Base-by-base conservation (phyloP, 139 green algal genomes). In the Chlorella vulgaris region DNA sequence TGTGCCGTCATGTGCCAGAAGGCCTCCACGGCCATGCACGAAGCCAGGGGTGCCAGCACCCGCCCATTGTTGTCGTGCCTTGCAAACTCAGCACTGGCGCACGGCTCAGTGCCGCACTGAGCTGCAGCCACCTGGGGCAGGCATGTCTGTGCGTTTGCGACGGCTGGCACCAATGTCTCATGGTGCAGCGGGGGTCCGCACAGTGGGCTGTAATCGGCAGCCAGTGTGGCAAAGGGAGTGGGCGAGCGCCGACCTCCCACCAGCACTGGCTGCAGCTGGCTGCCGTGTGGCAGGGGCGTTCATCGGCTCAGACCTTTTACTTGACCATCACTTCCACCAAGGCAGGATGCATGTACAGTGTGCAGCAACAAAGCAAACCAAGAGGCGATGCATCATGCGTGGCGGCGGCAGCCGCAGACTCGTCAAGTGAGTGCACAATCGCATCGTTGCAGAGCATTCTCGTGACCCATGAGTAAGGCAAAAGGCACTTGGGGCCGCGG, bases 241-340 rank as follows among this genome's bases (percentile, higher is more conserved):
- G 63, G 63, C n/a, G n/a, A 70, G 63, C n/a, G 31, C 19, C 7
- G 36, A n/a, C 3, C 31, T 22, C 13, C 29, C 63, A 29, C 26
- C 5, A 33, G 36, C 47, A 39, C 68, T 36, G 19, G 68, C 38
- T 1, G 6, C 22, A 19, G 63, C 63, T 42, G 63, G 31, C 63
- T 43, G 22, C 42, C 22, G 21, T 18, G 39, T 26, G 38, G 18
- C 36, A 13, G 68, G 26, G 39, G 31, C 26, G 13, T 62, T 4
- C 21, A 18, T 7, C 35, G 2, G 28, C n/a, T 85, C 80, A 47
- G 80, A 80, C 80, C 80, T 85, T 85, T 85, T 85, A 85, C 80
- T 81, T 21, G 65, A n/a, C 69, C 80, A 85, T 85, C 80, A 85
- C 55, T 24, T 85, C 80, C 80, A 60, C 73, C 51, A 50, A 24